These are phyloP conservation scores for Adansonia gregorii DNA, from an alignment of 441 rosid species.

Conservation along the genomic window DNA sequence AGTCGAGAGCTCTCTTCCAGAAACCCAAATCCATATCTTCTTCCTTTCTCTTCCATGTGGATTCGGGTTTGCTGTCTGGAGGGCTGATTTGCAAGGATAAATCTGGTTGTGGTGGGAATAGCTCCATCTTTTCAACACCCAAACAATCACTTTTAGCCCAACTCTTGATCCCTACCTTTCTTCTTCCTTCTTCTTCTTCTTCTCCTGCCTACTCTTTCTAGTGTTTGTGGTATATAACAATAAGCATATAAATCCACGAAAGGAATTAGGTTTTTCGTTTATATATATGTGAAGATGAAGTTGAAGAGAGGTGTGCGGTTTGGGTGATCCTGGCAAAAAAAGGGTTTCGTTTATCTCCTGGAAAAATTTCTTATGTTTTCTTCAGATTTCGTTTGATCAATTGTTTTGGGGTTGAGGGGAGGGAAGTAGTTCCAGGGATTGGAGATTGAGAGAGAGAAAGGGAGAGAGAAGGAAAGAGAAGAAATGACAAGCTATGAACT, in stretches of 20 bases:
- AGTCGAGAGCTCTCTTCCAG: conserved; percentile 87
- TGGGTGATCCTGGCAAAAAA: conserved; percentile 27
- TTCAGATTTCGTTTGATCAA: conserved; percentile 32
- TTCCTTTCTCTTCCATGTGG: conserved; percentile 66
- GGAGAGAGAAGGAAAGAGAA: conserved; percentile 41
- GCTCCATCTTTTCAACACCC: conserved; percentile 60
- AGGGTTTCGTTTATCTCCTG: conserved; percentile 28
- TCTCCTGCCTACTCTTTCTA: conserved; percentile 8
- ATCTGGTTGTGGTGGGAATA: conserved; percentile 83
- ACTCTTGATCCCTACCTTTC: not conserved
- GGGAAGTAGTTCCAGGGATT: conserved; percentile 45
- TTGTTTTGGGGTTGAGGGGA: conserved; percentile 23
- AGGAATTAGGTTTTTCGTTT: conserved; percentile 8
- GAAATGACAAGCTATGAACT: conserved; percentile 79
- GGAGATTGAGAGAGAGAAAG: conserved; percentile 44
- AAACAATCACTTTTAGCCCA: not conserved
- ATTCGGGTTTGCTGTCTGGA: conserved; percentile 66
- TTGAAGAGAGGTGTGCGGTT: not conserved
- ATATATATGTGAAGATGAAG: not conserved
- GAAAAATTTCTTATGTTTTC: conserved; percentile 35
- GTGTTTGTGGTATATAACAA: not conserved
- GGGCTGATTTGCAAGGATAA: conserved; percentile 94
- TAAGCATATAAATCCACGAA: not conserved
- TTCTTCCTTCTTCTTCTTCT: conserved; percentile 21
- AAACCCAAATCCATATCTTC: conserved; percentile 76